Percentiles rank a stretch among this genome's conserved stretches.
phyloP scores from a whole-genome alignment of 179 eudicot species.

The Pouteria campechiana region DNA sequence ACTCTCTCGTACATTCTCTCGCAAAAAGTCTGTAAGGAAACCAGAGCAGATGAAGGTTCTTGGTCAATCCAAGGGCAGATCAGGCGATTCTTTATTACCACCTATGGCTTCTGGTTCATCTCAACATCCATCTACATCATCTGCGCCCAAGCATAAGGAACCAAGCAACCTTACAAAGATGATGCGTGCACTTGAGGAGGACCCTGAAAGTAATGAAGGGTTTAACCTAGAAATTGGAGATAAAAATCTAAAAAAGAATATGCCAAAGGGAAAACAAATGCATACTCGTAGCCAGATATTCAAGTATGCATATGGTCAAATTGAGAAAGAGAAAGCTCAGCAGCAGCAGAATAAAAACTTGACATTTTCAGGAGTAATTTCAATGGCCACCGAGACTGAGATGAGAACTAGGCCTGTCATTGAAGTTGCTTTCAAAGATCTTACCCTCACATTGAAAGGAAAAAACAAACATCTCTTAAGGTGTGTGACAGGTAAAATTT shows the following conservation, averaged over 20 bases:
- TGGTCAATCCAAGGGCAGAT: constrained; percentile 8
- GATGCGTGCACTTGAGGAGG: constrained; percentile 55
- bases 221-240: constrained; percentile 61
- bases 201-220: constrained; percentile 51
- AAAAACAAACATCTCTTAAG: constrained; percentile 62
- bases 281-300: constrained; percentile 84
- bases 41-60: constrained; percentile 18
- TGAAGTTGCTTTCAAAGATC: constrained; percentile 72
- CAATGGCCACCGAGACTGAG: constrained; percentile 72
- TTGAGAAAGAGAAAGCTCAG: constrained; percentile 87
- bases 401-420: constrained; percentile 54
- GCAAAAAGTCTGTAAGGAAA: constrained; percentile 23
- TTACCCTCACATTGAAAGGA: constrained; percentile 66
- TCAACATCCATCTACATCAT: constrained; percentile 4
- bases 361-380: constrained; percentile 69
- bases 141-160: constrained; percentile 47
- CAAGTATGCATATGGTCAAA: constrained; percentile 84
- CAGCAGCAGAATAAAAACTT: constrained; percentile 53
- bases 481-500: constrained; percentile 62
- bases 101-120: constrained; percentile 9
- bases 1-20: constrained; percentile 72
- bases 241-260: constrained; percentile 49
- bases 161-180: constrained; percentile 54
- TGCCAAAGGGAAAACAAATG: constrained; percentile 44
- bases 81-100: constrained; percentile 8